A percentile compares a stretch with the other conserved stretches of the same genome.
phyloP scores from a whole-genome alignment of 1,284 basidiomycete genomes.

The Microbotryum saponariae region DNA sequence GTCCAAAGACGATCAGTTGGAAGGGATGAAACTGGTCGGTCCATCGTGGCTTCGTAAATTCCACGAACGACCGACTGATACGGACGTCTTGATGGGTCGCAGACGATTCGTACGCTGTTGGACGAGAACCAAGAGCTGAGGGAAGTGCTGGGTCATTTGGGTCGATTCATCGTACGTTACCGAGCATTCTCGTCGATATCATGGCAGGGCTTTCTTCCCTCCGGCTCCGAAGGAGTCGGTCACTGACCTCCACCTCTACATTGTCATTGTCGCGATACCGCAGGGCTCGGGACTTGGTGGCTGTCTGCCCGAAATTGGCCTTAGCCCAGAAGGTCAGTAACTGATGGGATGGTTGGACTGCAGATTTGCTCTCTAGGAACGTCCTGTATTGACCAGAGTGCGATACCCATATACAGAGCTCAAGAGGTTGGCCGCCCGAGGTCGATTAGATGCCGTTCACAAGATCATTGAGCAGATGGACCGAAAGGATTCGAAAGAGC shows the following conservation, averaged over 20 bases:
- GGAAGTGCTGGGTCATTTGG: constrained; percentile 62
- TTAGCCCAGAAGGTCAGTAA: constrained; percentile 11
- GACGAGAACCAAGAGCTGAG: constrained; percentile 77
- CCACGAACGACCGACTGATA: no score
- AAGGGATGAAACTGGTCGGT: constrained; percentile 64
- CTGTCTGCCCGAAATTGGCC: constrained; percentile 3
- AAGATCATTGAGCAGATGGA: no score
- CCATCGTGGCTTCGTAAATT: no score
- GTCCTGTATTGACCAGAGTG: neutral
- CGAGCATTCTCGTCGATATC: no score
- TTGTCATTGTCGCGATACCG: constrained; percentile 59
- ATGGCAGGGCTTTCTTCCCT: no score
- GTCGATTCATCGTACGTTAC: constrained; percentile 63
- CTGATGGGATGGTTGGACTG: neutral
- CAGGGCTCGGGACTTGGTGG: constrained; percentile 52
- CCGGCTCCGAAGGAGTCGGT: no score
- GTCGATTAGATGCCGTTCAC: no score
- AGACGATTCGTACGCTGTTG: constrained; percentile 67
- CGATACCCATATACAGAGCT: no score
- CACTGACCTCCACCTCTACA: constrained; percentile 46
- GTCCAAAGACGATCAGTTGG: constrained; percentile 63
- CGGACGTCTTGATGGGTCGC: no score
- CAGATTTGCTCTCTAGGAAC: neutral
- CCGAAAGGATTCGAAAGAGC: no score
- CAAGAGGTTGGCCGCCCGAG: no score